Percentiles rank a stretch among this genome's conserved stretches.
These are phyloP conservation scores for Globisporangium apiculatum DNA, from an alignment of 352 stramenopile species.

Conservation along the genomic window DNA sequence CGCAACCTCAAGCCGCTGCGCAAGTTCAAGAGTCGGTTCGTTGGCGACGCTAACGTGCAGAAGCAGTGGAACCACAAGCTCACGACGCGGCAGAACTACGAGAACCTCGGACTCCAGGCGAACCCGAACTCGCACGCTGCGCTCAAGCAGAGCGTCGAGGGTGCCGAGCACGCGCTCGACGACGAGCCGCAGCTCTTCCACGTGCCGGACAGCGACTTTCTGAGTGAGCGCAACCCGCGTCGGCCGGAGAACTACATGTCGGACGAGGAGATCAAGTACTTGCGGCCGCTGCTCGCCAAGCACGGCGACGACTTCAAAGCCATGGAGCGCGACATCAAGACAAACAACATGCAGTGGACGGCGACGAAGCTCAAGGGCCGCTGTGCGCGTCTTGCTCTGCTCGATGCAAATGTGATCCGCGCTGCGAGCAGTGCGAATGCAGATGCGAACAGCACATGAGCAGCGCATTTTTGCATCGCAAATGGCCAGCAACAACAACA, in stretches of 20 bases:
- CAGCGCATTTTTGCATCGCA: too few relatives aligned
- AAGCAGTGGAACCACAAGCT: slow-evolving; percentile 72
- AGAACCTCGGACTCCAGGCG: slow-evolving; percentile 51
- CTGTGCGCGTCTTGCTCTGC: slow-evolving; percentile 62
- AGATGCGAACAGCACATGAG: neutral
- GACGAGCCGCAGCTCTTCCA: slow-evolving; percentile 56
- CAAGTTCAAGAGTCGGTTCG: slow-evolving; percentile 70
- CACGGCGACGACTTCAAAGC: slow-evolving; percentile 65
- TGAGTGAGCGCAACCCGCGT: slow-evolving; percentile 68
- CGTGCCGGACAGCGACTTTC: slow-evolving; percentile 73
- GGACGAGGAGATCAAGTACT: slow-evolving; percentile 68
- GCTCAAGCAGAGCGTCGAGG: slow-evolving; percentile 36
- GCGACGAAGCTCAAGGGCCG: slow-evolving; percentile 59
- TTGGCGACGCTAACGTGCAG: slow-evolving; percentile 65
- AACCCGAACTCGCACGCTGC: slow-evolving; percentile 57
- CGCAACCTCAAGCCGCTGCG: slow-evolving; percentile 67
- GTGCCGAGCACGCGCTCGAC: slow-evolving; percentile 46
- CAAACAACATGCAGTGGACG: slow-evolving; percentile 83
- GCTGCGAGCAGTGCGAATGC: slow-evolving; percentile 10
- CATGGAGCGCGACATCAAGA: slow-evolving; percentile 81
- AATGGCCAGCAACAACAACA: slow-evolving; percentile 7
- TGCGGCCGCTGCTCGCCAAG: slow-evolving; percentile 64
- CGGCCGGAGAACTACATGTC: slow-evolving; percentile 73
- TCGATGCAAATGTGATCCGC: slow-evolving; percentile 68
- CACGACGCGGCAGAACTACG: slow-evolving; percentile 80